A percentile compares a stretch with the other conserved stretches of the same genome.
Conservation (phyloP, 1,284 basidiomycete species). For the Cystobasidiaceae sp. region DNA sequence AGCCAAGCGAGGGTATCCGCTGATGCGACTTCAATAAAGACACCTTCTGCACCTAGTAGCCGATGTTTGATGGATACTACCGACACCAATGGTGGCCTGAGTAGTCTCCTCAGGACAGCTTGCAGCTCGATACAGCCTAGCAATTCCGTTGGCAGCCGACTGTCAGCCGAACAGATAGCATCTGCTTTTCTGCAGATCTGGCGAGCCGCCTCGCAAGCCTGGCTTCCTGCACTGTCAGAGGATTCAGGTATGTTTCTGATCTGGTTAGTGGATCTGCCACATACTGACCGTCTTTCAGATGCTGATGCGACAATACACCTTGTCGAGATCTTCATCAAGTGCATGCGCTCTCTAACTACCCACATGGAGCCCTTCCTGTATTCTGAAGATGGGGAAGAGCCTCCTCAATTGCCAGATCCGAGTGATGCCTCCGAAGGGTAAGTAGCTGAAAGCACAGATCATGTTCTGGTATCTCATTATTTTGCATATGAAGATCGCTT, state of each 20-base stretch:
- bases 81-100: not conserved
- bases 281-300: too few relatives aligned
- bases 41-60: too few relatives aligned
- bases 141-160: slow-evolving; percentile 4
- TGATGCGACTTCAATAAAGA: too few relatives aligned
- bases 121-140: not conserved
- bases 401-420: too few relatives aligned
- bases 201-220: not conserved
- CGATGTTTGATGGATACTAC: slow-evolving; percentile 1
- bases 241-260: not conserved
- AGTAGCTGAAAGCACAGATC: too few relatives aligned
- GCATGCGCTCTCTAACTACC: not conserved
- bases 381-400: not conserved
- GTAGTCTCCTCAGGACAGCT: not conserved
- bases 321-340: not conserved
- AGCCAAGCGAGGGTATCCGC: too few relatives aligned
- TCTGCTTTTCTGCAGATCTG: slow-evolving; percentile 4
- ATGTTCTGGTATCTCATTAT: too few relatives aligned
- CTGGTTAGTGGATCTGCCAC: not conserved
- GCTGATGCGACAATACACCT: too few relatives aligned
- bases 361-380: not conserved
- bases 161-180: not conserved
- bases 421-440: too few relatives aligned
- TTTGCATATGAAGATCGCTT: too few relatives aligned
- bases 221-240: not conserved